These are phyloP conservation scores for Vitis vinifera DNA, from an alignment of 164 flowering plant species.

Conservation along the genomic window ASM3070453v1 NC_081820.1:2665501-2666000, in stretches of 20 bases:
- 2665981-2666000: too few species aligned
- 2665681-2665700: neutral
- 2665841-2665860: neutral
- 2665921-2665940: neutral
- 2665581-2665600: too few species aligned
- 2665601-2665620: too few species aligned
- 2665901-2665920: neutral
- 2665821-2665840: neutral
- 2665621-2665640: too few species aligned
- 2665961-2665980: too few species aligned
- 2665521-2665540: too few species aligned
- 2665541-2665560: too few species aligned
- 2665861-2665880: neutral
- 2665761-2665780: conserved; percentile 14
- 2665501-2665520: too few species aligned
- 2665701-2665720: conserved; percentile 1
- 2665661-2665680: neutral
- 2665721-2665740: conserved; percentile 20
- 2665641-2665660: too few species aligned
- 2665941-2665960: neutral
- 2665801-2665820: neutral
- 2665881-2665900: neutral
- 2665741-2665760: conserved; percentile 16
- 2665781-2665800: neutral
- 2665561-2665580: too few species aligned